These are phyloP conservation scores for Aphanomyces euteiches DNA, from an alignment of 352 stramenopile species.

Conservation along the genomic window DNA sequence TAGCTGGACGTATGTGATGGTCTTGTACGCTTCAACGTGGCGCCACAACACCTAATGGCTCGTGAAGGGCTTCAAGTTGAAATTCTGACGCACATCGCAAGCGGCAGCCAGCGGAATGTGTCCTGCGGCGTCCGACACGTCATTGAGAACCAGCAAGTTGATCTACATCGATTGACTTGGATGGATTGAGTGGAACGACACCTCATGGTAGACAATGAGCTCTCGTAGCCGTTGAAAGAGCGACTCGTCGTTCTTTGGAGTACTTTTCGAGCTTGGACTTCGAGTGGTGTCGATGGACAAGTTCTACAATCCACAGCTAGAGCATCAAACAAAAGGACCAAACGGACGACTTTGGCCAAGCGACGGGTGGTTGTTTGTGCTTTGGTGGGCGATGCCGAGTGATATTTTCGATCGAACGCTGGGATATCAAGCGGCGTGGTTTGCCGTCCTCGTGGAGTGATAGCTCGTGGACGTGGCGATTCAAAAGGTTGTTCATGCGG, in stretches of 20 bases:
- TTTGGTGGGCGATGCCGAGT: no score
- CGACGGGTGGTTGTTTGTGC: no score
- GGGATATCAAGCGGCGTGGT: no score
- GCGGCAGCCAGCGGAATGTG: no score
- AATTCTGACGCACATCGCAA: no score
- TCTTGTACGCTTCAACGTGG: neutral
- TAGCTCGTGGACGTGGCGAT: neutral
- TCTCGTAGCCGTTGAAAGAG: conserved; percentile 10
- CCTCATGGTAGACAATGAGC: conserved; percentile 1
- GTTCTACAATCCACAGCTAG: no score
- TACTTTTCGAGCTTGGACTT: neutral
- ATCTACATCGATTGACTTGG: neutral
- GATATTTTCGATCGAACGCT: no score
- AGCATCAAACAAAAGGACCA: no score
- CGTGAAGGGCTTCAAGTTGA: neutral
- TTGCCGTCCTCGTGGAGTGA: no score
- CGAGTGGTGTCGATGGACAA: neutral
- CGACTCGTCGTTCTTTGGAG: neutral
- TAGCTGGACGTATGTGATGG: neutral
- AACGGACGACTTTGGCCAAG: no score
- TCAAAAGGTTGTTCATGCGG: neutral
- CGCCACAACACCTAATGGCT: conserved; percentile 7
- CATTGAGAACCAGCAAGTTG: no score
- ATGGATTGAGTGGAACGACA: neutral
- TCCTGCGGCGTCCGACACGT: no score